Conservation (phyloP, 768 basidiomycete genomes). For the Scleroderma bovista region DNA sequence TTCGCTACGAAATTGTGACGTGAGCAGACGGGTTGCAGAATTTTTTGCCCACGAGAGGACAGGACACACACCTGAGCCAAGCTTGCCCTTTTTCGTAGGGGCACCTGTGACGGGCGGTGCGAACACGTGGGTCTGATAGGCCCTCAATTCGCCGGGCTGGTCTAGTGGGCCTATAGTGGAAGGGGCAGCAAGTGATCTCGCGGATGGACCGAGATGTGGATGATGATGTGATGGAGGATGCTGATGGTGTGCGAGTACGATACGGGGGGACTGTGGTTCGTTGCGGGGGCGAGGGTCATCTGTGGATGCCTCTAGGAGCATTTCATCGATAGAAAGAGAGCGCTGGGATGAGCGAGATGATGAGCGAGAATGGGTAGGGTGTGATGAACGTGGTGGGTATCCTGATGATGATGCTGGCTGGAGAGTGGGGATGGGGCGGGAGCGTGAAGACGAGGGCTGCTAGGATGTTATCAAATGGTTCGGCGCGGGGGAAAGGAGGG, state of each 20-base stretch:
- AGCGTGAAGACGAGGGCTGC: conserved; percentile 20
- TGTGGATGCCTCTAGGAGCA: conserved; percentile 41
- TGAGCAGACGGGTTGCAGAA: no score
- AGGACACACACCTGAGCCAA: conserved; percentile 20
- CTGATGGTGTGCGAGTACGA: conserved; percentile 27
- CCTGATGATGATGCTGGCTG: no score
- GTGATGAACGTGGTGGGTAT: conserved; percentile 10
- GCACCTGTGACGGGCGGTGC: conserved; percentile 71
- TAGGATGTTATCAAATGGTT: conserved; percentile 7
- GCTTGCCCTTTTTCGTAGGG: conserved; percentile 62
- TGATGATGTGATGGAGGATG: conserved; percentile 20
- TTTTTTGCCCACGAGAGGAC: no score
- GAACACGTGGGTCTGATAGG: conserved; percentile 65
- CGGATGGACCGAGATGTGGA: conserved; percentile 10
- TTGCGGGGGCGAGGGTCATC: conserved; percentile 31
- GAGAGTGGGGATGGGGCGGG: conserved; percentile 18
- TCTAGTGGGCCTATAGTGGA: conserved; percentile 24
- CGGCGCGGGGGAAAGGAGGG: conserved; percentile 11
- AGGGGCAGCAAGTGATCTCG: conserved; percentile 17
- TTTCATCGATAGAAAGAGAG: conserved; percentile 40
- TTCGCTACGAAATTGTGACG: no score
- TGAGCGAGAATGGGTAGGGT: conserved; percentile 19
- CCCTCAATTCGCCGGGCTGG: conserved; percentile 34
- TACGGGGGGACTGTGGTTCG: conserved; percentile 27
- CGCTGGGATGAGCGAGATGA: conserved; percentile 32